A percentile compares a stretch with the other conserved stretches of the same genome.
Evolutionary conservation across 805 yeast genomes (phyloP).

Genomic region (Metschnikowia shivogae): DNA sequence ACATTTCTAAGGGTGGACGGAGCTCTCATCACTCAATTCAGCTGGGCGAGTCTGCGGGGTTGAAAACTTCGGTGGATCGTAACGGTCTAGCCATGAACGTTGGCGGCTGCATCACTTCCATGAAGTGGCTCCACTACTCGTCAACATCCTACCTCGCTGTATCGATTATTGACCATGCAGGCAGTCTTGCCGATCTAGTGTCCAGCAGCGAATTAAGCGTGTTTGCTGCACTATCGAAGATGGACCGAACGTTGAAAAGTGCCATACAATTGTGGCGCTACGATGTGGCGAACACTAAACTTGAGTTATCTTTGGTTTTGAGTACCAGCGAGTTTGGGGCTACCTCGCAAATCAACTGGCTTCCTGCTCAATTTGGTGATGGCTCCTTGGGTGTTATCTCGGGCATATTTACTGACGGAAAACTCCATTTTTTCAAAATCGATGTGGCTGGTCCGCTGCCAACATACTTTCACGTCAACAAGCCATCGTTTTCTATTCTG

Average conservation of each 20-base stretch:
- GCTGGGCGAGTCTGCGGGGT: constrained; percentile 3
- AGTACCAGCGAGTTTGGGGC: constrained; percentile 43
- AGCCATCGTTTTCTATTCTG: constrained; percentile 22
- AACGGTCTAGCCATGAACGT: constrained; percentile 42
- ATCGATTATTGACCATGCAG: constrained; percentile 36
- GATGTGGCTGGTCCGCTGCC: constrained; percentile 10
- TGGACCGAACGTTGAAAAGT: constrained; percentile 21
- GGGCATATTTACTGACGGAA: constrained; percentile 56
- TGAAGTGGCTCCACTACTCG: constrained; percentile 46
- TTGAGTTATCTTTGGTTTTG: constrained; percentile 27
- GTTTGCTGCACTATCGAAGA: constrained; percentile 18
- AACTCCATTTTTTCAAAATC: constrained; percentile 45
- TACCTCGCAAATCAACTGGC: constrained; percentile 38
- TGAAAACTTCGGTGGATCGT: constrained; percentile 21
- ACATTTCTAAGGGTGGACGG: constrained; percentile 13
- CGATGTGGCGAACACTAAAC: constrained; percentile 17
- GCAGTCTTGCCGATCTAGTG: constrained; percentile 19
- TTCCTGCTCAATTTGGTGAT: constrained; percentile 28
- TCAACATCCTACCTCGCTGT: constrained; percentile 43
- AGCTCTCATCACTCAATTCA: constrained; percentile 3
- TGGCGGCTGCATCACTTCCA: constrained; percentile 50
- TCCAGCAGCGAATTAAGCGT: constrained; percentile 29
- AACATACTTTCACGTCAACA: constrained; percentile 14
- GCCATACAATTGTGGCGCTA: constrained; percentile 46
- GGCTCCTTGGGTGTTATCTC: constrained; percentile 41